These are phyloP conservation scores for Rusavskia elegans DNA, from an alignment of 495 filamentous ascomycete species.

Conservation along the genomic window DNA sequence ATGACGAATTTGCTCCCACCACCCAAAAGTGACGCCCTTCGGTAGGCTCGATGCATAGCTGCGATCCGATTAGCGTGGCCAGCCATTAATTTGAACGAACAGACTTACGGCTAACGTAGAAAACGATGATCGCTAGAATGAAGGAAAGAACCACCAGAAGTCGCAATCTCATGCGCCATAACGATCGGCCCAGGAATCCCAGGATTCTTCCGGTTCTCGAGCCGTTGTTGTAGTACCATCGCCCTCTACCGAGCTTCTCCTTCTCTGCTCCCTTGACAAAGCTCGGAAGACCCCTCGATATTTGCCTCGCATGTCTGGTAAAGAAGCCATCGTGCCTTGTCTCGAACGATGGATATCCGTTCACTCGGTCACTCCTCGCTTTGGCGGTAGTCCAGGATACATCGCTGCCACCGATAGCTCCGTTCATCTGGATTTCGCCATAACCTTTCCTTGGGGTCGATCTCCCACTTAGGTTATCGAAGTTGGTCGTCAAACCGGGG, in stretches of 20 bases:
- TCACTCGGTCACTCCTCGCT: constrained; percentile 59
- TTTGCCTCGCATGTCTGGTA: constrained; percentile 53
- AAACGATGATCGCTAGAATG: constrained; percentile 47
- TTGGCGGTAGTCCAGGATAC: constrained; percentile 71
- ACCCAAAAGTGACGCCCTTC: constrained; percentile 44
- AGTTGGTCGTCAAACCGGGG: constrained; percentile 53
- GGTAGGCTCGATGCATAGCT: constrained; percentile 32
- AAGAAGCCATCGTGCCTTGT: constrained; percentile 72
- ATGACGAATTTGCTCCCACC: constrained; percentile 87
- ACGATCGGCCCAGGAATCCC: constrained; percentile 22
- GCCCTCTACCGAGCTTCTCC: constrained; percentile 49
- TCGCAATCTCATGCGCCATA: constrained; percentile 42
- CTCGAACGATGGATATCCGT: constrained; percentile 67
- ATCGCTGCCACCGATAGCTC: constrained; percentile 25
- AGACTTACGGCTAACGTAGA: constrained; percentile 51
- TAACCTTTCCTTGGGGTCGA: constrained; percentile 43
- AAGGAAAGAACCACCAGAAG: constrained; percentile 40
- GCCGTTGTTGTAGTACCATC: constrained; percentile 22
- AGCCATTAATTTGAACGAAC: not conserved
- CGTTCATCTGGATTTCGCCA: constrained; percentile 16
- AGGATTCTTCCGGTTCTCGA: constrained; percentile 16
- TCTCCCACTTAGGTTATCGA: constrained; percentile 41
- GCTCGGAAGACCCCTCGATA: constrained; percentile 60
- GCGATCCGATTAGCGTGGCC: constrained; percentile 3
- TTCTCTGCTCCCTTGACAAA: constrained; percentile 52